Evolutionary conservation across 2,329 filamentous ascomycete species (phyloP).

Genomic region (Cytospora mali): DNA sequence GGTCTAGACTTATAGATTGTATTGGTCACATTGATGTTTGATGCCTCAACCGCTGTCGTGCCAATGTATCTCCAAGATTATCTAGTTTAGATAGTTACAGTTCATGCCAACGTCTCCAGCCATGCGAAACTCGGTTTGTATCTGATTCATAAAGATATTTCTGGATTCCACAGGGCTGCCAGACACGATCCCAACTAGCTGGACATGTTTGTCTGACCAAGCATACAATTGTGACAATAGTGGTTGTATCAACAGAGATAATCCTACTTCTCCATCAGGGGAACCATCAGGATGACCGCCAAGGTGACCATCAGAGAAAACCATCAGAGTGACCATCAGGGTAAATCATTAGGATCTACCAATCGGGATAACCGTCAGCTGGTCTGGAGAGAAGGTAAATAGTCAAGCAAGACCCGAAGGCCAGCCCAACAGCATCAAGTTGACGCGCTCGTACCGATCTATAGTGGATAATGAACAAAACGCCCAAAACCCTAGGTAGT

Average conservation of each 20-base stretch:
- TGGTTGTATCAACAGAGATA: slow-evolving; percentile 25
- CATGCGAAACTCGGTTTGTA: background rate
- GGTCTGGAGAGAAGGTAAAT: slow-evolving; percentile 35
- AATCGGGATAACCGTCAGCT: background rate
- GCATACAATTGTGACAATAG: background rate
- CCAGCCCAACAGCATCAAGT: slow-evolving; percentile 29
- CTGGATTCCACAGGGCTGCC: background rate
- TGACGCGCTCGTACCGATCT: slow-evolving; percentile 42
- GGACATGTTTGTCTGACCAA: background rate
- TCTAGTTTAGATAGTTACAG: too few relatives aligned
- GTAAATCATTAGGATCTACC: too few relatives aligned
- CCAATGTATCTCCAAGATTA: background rate
- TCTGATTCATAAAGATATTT: background rate
- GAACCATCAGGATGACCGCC: too few relatives aligned
- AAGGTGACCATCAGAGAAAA: too few relatives aligned
- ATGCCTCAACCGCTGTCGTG: too few relatives aligned
- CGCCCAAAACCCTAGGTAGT: slow-evolving; percentile 48
- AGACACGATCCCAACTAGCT: background rate
- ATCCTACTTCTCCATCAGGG: slow-evolving; percentile 26
- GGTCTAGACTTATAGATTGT: too few relatives aligned
- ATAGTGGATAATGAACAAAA: slow-evolving; percentile 48
- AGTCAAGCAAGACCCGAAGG: slow-evolving; percentile 33
- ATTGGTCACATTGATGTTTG: too few relatives aligned
- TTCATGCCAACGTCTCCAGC: background rate
- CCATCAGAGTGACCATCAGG: too few relatives aligned